Evolutionary conservation across 202 grass and related monocot genomes (phyloP).

Genomic region (Bolboschoenoplectus hybrid): DNA sequence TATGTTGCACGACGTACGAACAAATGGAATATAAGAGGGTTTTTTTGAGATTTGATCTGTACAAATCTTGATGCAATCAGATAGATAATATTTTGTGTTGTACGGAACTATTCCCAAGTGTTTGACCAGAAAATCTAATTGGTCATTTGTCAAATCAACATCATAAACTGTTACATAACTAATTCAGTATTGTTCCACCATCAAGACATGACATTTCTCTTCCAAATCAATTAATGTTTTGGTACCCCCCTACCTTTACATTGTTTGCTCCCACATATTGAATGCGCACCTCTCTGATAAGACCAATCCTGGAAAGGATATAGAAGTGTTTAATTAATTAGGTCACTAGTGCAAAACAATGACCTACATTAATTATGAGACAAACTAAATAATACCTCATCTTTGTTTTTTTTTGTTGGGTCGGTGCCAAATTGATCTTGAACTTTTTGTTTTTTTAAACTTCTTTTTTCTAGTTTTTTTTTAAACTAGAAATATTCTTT

Average conservation of each 20-base stretch:
- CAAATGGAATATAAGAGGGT: too few relatives aligned
- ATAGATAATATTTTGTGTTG: too few relatives aligned
- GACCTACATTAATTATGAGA: background rate
- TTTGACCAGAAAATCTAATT: background rate
- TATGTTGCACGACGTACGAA: too few relatives aligned
- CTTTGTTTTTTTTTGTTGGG: background rate
- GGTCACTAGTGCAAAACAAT: background rate
- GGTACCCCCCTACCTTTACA: background rate
- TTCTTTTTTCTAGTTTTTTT: background rate
- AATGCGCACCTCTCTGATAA: constrained; percentile 19
- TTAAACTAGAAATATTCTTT: too few relatives aligned
- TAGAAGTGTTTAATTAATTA: background rate
- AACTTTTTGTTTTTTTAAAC: background rate
- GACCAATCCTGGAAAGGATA: constrained; percentile 6
- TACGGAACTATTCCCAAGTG: background rate
- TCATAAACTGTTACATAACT: background rate
- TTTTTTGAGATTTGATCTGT: too few relatives aligned
- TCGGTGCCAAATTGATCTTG: background rate
- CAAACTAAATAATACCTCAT: background rate
- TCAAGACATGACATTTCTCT: background rate
- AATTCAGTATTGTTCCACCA: constrained; percentile 1
- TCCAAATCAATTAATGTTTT: background rate
- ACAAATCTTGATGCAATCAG: too few relatives aligned
- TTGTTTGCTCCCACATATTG: background rate
- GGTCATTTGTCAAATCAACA: background rate